These are phyloP conservation scores for Diaporthe vexans DNA, from an alignment of 2,329 filamentous ascomycete genomes.

Conservation along the genomic window DNA sequence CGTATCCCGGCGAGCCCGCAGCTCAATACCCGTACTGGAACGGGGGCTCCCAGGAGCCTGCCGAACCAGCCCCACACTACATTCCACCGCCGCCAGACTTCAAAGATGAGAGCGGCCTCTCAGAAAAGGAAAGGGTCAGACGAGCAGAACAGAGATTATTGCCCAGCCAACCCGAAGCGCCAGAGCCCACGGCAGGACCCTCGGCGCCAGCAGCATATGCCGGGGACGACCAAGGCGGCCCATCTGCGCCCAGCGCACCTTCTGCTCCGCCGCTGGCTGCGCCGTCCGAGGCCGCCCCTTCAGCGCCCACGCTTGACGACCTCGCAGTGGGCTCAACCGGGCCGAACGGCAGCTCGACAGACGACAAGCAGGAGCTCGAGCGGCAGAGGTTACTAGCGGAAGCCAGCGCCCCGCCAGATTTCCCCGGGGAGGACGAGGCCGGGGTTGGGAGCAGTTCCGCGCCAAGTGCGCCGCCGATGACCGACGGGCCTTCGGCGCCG, in stretches of 20 bases:
- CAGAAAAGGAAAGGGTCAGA: conserved; percentile 86
- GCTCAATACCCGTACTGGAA: conserved; percentile 52
- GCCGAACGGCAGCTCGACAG: conserved; percentile 55
- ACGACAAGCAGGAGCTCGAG: conserved; percentile 87
- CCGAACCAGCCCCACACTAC: conserved; percentile 59
- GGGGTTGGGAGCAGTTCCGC: conserved; percentile 46
- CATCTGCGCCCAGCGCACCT: conserved; percentile 44
- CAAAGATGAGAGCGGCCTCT: conserved; percentile 71
- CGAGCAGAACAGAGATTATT: conserved; percentile 84
- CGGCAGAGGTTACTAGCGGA: conserved; percentile 73
- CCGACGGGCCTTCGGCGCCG: conserved; percentile 66
- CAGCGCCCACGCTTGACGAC: conserved; percentile 63
- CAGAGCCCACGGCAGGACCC: conserved; percentile 43
- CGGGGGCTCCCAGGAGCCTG: conserved; percentile 48
- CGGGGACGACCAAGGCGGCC: conserved; percentile 57
- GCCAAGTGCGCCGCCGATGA: conserved; percentile 45
- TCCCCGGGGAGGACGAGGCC: conserved; percentile 66
- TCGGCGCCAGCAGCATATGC: conserved; percentile 54
- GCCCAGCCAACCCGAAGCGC: conserved; percentile 80
- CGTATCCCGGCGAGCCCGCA: conserved; percentile 42
- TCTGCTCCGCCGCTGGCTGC: conserved; percentile 31
- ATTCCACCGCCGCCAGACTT: conserved; percentile 74
- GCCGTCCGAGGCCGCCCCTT: conserved; percentile 43
- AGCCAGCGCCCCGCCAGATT: conserved; percentile 73
- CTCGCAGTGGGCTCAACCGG: conserved; percentile 49